Conservation (phyloP, 2,329 filamentous ascomycete genomes). For the Penicillium janthinellum region DNA sequence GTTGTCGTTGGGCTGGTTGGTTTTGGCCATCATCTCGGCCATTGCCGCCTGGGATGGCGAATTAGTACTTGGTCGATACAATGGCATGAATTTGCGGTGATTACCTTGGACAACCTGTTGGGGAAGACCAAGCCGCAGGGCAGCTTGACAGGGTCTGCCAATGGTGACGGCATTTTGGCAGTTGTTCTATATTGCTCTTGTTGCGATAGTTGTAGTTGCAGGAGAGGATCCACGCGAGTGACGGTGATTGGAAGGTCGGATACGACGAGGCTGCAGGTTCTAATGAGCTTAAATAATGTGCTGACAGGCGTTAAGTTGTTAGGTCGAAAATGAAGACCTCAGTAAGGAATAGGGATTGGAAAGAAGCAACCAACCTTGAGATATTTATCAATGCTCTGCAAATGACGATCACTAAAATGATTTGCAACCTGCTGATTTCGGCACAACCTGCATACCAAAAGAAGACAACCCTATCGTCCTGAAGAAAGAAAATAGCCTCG, state of each 20-base stretch:
- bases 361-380: not conserved
- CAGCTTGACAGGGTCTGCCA: constrained; percentile 51
- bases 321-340: not conserved
- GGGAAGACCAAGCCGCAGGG: constrained; percentile 59
- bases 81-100: not conserved
- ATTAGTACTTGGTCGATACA: not conserved
- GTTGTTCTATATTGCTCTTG: not conserved
- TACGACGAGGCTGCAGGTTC: not conserved
- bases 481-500: constrained; percentile 9
- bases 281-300: not conserved
- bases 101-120: constrained; percentile 55
- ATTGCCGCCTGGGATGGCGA: constrained; percentile 45
- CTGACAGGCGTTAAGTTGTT: not conserved
- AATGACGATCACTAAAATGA: not conserved
- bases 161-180: constrained; percentile 28
- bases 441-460: not conserved
- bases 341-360: not conserved
- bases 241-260: not conserved
- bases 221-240: not conserved
- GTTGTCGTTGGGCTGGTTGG: constrained; percentile 47
- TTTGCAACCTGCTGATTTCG: not conserved
- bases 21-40: constrained; percentile 49
- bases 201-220: not conserved
- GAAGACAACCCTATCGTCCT: not conserved
- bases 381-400: not conserved